A percentile compares a stretch with the other conserved stretches of the same genome.
Evolutionary conservation across 108 stramenopile genomes (phyloP).

Genomic region (Epithemia pelagica): DNA sequence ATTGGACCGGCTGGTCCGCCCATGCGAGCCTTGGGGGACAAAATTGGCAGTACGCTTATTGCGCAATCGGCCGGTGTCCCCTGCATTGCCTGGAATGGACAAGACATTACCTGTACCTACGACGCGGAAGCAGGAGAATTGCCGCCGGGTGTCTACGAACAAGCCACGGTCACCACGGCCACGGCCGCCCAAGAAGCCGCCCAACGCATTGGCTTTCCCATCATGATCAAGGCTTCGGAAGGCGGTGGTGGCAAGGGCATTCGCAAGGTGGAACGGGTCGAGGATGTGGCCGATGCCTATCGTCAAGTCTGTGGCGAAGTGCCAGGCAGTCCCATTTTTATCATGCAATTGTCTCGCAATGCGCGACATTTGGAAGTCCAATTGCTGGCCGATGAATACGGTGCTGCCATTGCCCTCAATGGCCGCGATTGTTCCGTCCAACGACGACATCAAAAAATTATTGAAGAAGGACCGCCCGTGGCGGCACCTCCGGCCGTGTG

Average conservation of each 20-base stretch:
- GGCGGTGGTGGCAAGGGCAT: conserved; percentile 99
- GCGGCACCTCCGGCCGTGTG: conserved; percentile 91
- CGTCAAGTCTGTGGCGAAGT: conserved; percentile 98
- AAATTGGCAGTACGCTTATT: conserved; percentile 98
- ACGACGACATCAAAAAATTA: conserved; percentile 97
- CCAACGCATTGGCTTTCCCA: conserved; percentile 89
- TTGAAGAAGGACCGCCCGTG: conserved; percentile 98
- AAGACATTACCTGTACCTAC: conserved; percentile 71
- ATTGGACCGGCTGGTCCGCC: conserved; percentile 97
- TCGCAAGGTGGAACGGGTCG: conserved; percentile 61
- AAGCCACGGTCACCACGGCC: conserved; percentile 79
- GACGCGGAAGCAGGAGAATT: conserved; percentile 64
- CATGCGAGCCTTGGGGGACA: conserved; percentile 99
- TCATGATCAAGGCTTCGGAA: conserved; percentile 99
- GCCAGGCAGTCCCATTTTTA: conserved; percentile 97
- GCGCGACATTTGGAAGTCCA: conserved; percentile 98
- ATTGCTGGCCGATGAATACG: conserved; percentile 95
- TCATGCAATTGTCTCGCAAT: conserved; percentile 88
- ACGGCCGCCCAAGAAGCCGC: conserved; percentile 72
- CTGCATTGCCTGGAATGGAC: conserved; percentile 97
- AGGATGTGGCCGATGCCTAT: conserved; percentile 85
- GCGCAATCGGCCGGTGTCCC: conserved; percentile 98
- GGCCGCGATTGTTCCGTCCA: conserved; percentile 99
- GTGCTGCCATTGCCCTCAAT: conserved; percentile 96
- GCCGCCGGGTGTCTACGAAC: conserved; percentile 79